These are phyloP conservation scores for Dactylellina leptospora DNA, from an alignment of 2,329 filamentous ascomycete species.

Conservation along the genomic window DNA sequence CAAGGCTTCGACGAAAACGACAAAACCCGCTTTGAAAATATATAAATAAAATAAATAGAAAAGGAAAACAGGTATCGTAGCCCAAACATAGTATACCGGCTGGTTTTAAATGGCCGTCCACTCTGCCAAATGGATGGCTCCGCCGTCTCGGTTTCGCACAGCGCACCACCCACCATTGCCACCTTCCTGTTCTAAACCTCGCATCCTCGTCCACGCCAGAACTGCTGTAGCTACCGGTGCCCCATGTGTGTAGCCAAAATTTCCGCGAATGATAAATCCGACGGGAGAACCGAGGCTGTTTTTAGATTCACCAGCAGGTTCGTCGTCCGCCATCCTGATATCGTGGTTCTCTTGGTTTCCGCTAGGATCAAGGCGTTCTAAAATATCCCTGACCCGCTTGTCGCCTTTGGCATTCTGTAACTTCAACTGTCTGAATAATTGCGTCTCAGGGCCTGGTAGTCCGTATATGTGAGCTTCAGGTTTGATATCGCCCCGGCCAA, in stretches of 20 bases:
- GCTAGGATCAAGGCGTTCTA: background rate
- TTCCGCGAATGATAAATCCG: conserved; percentile 35
- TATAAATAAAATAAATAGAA: too few relatives aligned
- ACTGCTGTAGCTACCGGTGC: conserved; percentile 22
- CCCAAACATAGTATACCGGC: too few relatives aligned
- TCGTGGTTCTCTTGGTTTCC: background rate
- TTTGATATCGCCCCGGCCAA: conserved; percentile 24
- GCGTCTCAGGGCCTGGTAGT: conserved; percentile 1
- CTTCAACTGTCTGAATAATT: background rate
- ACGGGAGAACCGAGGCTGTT: background rate
- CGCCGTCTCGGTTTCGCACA: conserved; percentile 11
- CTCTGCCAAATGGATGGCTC: conserved; percentile 14
- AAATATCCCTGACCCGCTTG: too few relatives aligned
- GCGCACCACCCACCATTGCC: conserved; percentile 28
- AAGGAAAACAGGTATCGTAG: too few relatives aligned
- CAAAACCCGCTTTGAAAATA: too few relatives aligned
- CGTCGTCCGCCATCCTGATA: background rate
- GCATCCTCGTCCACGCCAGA: conserved; percentile 25
- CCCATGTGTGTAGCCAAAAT: conserved; percentile 29
- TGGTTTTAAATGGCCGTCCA: conserved; percentile 37
- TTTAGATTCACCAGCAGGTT: background rate
- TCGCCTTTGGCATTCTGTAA: background rate
- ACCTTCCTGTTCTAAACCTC: background rate
- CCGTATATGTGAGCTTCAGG: conserved; percentile 4
- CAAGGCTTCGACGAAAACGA: too few relatives aligned